Percentiles rank a stretch among this genome's conserved stretches.
Evolutionary conservation across 2,329 filamentous ascomycete species (phyloP).

Genomic region (Exophiala viscosa): DNA sequence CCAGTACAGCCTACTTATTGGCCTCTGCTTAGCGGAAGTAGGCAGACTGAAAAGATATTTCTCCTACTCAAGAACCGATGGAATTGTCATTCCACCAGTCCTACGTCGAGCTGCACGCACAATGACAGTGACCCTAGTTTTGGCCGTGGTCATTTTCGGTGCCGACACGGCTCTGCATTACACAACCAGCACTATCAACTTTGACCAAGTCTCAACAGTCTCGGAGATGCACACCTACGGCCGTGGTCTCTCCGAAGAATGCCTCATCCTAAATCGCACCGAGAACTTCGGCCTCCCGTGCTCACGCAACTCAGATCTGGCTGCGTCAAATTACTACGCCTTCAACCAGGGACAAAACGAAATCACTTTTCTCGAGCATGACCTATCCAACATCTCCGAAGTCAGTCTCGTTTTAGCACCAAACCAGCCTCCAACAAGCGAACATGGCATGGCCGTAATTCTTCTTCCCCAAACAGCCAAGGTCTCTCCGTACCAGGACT

Average conservation of each 20-base stretch:
- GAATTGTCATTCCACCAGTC: constrained; percentile 17
- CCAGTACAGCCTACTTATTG: constrained; percentile 26
- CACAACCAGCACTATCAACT: constrained; percentile 22
- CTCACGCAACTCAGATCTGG: constrained; percentile 12
- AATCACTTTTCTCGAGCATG: constrained; percentile 20
- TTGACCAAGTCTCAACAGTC: constrained; percentile 13
- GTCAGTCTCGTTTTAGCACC: constrained; percentile 15
- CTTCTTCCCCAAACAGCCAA: constrained; percentile 16
- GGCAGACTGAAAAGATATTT: constrained; percentile 23
- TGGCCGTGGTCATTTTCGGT: constrained; percentile 20
- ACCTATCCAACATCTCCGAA: constrained; percentile 17
- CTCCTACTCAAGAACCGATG: constrained; percentile 17
- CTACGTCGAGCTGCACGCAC: constrained; percentile 19
- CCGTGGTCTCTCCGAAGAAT: constrained; percentile 18
- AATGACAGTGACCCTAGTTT: constrained; percentile 15
- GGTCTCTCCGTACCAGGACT: constrained; percentile 18
- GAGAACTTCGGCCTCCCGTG: constrained; percentile 27
- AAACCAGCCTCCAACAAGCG: background rate
- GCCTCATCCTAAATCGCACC: constrained; percentile 19
- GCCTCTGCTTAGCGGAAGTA: constrained; percentile 24
- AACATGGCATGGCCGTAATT: constrained; percentile 15
- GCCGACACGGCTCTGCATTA: constrained; percentile 25
- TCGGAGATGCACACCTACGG: constrained; percentile 11
- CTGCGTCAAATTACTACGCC: constrained; percentile 5
- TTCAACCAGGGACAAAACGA: constrained; percentile 21